Evolutionary conservation across 2,329 filamentous ascomycete species (phyloP).

Genomic region (Penicillium sp.): DNA sequence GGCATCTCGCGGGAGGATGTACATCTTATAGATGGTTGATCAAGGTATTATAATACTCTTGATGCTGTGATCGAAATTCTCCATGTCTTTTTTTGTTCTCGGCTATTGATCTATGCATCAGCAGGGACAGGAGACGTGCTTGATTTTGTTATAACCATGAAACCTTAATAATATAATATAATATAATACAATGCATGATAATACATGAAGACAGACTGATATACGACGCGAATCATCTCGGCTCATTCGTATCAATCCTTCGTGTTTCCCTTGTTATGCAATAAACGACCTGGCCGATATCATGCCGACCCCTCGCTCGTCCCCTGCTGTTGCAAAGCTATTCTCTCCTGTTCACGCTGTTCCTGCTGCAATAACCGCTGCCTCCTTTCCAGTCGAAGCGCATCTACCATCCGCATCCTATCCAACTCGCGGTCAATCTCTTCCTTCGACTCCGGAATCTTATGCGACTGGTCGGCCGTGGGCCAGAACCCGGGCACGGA

Average conservation of each 20-base stretch:
- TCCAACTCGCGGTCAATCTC: conserved; percentile 74
- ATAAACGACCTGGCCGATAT: not conserved
- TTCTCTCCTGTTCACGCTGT: conserved; percentile 11
- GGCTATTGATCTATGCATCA: not conserved
- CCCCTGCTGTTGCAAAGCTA: not conserved
- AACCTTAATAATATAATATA: not conserved
- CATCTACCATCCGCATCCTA: conserved; percentile 55
- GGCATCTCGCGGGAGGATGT: too few relatives aligned
- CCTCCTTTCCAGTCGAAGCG: conserved; percentile 46
- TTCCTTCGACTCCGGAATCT: conserved; percentile 51
- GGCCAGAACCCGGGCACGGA: conserved; percentile 91
- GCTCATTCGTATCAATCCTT: not conserved
- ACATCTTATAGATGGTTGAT: not conserved
- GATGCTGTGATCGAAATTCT: not conserved
- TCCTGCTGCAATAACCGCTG: conserved; percentile 31
- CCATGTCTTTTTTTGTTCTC: not conserved
- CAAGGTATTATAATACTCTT: not conserved
- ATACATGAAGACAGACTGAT: not conserved
- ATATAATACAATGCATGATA: not conserved
- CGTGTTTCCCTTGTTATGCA: not conserved
- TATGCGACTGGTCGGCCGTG: conserved; percentile 54
- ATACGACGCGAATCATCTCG: not conserved
- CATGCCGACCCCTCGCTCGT: conserved; percentile 3
- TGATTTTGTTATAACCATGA: not conserved
- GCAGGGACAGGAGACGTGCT: not conserved